A percentile compares a stretch with the other conserved stretches of the same genome.
Conservation (phyloP, 2,329 filamentous ascomycete genomes). For the Hypoxylon sp. region DNA sequence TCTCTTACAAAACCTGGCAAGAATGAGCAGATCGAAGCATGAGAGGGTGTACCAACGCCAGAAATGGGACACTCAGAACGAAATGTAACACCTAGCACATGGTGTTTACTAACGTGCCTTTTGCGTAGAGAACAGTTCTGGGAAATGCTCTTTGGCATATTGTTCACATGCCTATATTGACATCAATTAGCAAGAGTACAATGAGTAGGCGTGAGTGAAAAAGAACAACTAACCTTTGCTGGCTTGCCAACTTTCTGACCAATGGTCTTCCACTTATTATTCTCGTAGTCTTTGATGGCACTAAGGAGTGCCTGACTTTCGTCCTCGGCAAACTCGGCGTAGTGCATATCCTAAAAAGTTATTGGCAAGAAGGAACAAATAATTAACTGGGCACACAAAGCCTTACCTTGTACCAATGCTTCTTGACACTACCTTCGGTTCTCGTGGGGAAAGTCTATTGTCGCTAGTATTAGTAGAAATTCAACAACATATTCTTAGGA, state of each 20-base stretch:
- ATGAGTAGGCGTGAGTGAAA: background rate
- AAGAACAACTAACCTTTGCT: conserved; percentile 78
- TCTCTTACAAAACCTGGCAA: conserved; percentile 42
- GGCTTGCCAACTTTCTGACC: conserved; percentile 98
- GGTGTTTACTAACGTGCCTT: conserved; percentile 49
- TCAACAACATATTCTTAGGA: background rate
- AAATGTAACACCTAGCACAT: conserved; percentile 22
- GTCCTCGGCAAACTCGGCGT: conserved; percentile 97
- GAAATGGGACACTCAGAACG: conserved; percentile 32
- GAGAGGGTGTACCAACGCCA: conserved; percentile 28
- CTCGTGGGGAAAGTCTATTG: conserved; percentile 87
- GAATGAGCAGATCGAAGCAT: conserved; percentile 42
- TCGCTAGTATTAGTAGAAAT: conserved; percentile 38
- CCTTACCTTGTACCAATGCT: conserved; percentile 97
- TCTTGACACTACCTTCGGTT: conserved; percentile 98
- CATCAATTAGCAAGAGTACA: conserved; percentile 39
- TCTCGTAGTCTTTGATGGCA: conserved; percentile 98
- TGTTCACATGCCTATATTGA: conserved; percentile 81
- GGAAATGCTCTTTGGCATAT: conserved; percentile 96
- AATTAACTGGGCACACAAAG: background rate
- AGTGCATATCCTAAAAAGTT: conserved; percentile 89
- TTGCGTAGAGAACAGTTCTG: conserved; percentile 58
- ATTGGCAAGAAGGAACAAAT: conserved; percentile 39
- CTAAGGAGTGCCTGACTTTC: conserved; percentile 87
- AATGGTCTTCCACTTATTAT: conserved; percentile 98